Evolutionary conservation across 441 rosid species (phyloP).

Genomic region (Populus hybrid): DNA sequence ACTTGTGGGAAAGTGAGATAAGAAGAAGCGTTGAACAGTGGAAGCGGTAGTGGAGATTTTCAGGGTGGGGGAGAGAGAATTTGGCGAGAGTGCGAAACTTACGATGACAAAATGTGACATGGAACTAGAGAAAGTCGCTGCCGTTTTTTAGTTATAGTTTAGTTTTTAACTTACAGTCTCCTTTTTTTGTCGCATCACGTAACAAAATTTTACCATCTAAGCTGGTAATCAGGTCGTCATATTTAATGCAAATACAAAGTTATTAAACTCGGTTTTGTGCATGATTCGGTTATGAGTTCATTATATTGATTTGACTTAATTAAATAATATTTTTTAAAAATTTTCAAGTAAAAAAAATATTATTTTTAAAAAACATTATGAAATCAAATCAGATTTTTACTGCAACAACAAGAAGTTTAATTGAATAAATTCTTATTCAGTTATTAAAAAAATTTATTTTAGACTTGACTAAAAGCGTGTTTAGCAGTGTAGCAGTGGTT

Average conservation of each 20-base stretch:
- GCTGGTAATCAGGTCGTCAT: neutral
- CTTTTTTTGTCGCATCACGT: neutral
- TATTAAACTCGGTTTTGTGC: neutral
- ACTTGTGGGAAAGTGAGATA: neutral
- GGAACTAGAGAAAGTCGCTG: neutral
- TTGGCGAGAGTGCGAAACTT: neutral
- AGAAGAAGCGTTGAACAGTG: conserved; percentile 4
- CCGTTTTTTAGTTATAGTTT: neutral
- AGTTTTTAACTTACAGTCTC: neutral
- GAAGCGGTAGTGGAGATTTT: conserved; percentile 4
- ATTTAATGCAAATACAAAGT: neutral
- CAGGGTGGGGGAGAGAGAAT: neutral
- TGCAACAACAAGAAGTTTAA: no score
- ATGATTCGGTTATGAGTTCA: neutral
- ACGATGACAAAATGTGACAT: neutral
- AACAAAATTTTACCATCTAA: neutral
- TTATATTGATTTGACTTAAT: neutral
- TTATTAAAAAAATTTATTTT: no score
- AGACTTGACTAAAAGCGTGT: no score
- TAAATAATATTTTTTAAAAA: no score
- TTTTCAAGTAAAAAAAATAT: no score
- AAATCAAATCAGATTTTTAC: no score
- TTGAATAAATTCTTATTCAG: no score
- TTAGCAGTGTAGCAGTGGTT: no score
- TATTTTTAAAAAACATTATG: no score